Conservation (phyloP, 2,329 filamentous ascomycete species). For the Macrophomina pseudophaseolina region DNA sequence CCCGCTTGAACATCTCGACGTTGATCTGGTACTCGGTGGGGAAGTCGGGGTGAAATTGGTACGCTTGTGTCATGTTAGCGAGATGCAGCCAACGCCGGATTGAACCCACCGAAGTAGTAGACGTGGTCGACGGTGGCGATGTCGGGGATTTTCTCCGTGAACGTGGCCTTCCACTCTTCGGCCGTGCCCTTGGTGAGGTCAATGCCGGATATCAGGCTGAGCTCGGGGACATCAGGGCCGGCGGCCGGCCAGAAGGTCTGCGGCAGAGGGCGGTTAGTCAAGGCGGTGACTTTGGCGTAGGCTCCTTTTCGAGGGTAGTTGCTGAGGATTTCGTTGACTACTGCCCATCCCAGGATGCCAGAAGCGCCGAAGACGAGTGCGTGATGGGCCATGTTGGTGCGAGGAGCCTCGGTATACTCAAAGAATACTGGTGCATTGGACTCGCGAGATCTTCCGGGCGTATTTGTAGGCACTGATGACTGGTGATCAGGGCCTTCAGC, state of each 20-base stretch:
- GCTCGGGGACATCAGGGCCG: conserved; percentile 28
- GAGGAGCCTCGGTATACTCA: neutral
- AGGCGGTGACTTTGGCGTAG: conserved; percentile 47
- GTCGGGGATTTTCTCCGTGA: conserved; percentile 37
- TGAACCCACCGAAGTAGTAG: conserved; percentile 42
- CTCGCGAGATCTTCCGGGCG: neutral
- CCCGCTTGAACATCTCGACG: conserved; percentile 40
- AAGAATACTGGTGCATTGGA: neutral
- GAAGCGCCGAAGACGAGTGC: conserved; percentile 51
- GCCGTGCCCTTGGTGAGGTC: conserved; percentile 35
- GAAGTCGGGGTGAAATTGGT: conserved; percentile 29
- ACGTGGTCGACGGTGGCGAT: conserved; percentile 42
- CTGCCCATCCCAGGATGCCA: conserved; percentile 52
- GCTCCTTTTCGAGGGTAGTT: conserved; percentile 43
- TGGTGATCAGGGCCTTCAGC: neutral
- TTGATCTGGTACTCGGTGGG: conserved; percentile 37
- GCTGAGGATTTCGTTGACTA: conserved; percentile 46
- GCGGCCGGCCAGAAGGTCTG: conserved; percentile 42
- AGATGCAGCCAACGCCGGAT: neutral
- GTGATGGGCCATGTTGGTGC: conserved; percentile 31
- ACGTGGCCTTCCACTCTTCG: conserved; percentile 30
- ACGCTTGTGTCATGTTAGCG: conserved; percentile 31
- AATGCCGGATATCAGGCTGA: conserved; percentile 43
- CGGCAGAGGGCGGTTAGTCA: conserved; percentile 49
- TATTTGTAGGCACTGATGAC: neutral